Evolutionary conservation across 148 eudicot species (phyloP), one percentile per base, ranked within the genome.

Genomic region (Silene latifolia): DNA sequence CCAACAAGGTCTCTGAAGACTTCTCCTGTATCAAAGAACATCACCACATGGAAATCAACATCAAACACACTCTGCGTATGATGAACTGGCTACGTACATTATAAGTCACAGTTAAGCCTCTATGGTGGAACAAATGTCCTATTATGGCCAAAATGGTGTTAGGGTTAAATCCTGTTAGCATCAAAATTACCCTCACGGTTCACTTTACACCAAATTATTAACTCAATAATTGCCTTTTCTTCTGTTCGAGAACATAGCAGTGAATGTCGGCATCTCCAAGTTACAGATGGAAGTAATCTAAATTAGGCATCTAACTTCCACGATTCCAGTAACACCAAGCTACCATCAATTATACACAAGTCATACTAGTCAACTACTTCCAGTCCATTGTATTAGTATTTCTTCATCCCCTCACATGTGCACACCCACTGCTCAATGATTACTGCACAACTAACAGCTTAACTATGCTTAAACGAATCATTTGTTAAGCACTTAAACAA

Each of bases 1-100:
- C 99, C 99, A 67, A 92, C 99, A 72, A 95, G 97, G 83, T 95
- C 99, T 78, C 57, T 90, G 76, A 90, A 92, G 27, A 80, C 84
- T 44, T 95, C 92, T 61, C 99, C 99, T 95, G 89, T 84, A 89
- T 47, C 24, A 74, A 61, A 15, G 46, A 25, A 21, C 21, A 63
- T 18, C 4, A 59, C 19, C 8, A 20, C 18, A 42, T 8, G 18
- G 32, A 71, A 54, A 63, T 35, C 69, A 21, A 19, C 19, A 69
- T 15, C 2, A 32, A 47, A 48, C 51, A 25, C 18, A 32, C 35
- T 27, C 29, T 2, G 29, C 2, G 71, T 25, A 63, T 27, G 15
- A 32, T 46, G 48, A 70, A 60, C 47, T 24, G 67, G 60, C 18
- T 44, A 23, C 13, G 18, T 19, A 5, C 47, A 4, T 20, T 32